A percentile compares a stretch with the other conserved stretches of the same genome.
Evolutionary conservation across 2,329 filamentous ascomycete species (phyloP).

Genomic region (Corynespora cassiicola): DNA sequence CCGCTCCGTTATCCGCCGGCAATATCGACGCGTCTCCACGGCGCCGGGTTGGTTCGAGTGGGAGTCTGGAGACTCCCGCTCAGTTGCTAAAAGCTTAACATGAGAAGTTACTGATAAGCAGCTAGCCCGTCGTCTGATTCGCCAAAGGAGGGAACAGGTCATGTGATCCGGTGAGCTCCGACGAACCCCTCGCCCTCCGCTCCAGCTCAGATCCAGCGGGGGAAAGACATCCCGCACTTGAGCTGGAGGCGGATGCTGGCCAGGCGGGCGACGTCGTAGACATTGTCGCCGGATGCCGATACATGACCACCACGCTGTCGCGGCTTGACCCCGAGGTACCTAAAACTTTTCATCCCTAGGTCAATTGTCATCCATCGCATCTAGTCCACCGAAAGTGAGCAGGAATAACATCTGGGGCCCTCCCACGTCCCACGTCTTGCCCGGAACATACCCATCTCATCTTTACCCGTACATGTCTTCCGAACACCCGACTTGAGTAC

Average conservation of each 20-base stretch:
- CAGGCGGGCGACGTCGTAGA: too few species aligned
- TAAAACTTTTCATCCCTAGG: not conserved
- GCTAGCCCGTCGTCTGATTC: conserved; percentile 27
- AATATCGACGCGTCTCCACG: conserved; percentile 30
- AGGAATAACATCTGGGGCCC: too few species aligned
- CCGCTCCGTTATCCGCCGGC: conserved; percentile 32
- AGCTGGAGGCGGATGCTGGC: not conserved
- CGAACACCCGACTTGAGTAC: too few species aligned
- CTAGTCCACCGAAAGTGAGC: too few species aligned
- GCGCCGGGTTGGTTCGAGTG: conserved; percentile 21
- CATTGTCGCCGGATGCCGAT: conserved; percentile 37
- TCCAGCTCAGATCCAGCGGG: too few species aligned
- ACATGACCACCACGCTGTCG: conserved; percentile 4
- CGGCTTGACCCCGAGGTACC: not conserved
- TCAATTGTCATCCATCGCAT: too few species aligned
- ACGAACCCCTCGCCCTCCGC: conserved; percentile 13
- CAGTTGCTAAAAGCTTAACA: conserved; percentile 36
- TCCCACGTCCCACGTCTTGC: too few species aligned
- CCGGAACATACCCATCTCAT: too few species aligned
- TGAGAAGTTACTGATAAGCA: conserved; percentile 32
- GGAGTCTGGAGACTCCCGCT: conserved; percentile 17
- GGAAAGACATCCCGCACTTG: conserved; percentile 28
- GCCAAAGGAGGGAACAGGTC: conserved; percentile 12
- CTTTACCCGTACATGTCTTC: too few species aligned
- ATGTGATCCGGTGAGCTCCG: conserved; percentile 40